phyloP scores from a whole-genome alignment of 768 basidiomycete species.

The Suillus variegatus region DNA sequence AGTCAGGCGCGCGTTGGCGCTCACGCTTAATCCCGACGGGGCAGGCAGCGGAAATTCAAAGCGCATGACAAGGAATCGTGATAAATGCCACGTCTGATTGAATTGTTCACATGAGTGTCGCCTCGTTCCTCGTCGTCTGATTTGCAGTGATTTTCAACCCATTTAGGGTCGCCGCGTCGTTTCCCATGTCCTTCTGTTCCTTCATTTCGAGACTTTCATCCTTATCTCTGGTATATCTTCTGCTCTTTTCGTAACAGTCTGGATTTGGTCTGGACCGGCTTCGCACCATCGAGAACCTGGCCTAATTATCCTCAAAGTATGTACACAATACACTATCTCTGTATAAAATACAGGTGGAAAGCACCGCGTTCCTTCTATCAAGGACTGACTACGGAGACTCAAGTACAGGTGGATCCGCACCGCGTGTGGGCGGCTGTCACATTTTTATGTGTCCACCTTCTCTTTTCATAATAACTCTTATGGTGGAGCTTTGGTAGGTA shows the following conservation, averaged over 20 bases:
- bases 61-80: not conserved
- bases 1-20: not conserved
- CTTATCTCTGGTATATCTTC: not conserved
- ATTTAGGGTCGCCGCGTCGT: not conserved
- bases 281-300: not conserved
- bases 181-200: not conserved
- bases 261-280: not conserved
- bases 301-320: not conserved
- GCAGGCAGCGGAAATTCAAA: not conserved
- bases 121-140: not conserved
- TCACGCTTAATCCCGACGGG: constrained; percentile 3
- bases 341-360: not conserved
- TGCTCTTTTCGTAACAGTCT: not conserved
- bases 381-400: not conserved
- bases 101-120: not conserved
- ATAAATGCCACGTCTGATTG: not conserved
- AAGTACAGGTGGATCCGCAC: not conserved
- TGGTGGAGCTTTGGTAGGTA: not conserved
- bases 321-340: not conserved
- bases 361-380: not conserved
- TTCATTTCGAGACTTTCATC: not conserved
- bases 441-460: not conserved
- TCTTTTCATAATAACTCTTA: not conserved
- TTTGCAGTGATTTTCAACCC: constrained; percentile 4
- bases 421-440: not conserved